Evolutionary conservation across 441 rosid species (phyloP).

Genomic region (Raphanus hybrid): DNA sequence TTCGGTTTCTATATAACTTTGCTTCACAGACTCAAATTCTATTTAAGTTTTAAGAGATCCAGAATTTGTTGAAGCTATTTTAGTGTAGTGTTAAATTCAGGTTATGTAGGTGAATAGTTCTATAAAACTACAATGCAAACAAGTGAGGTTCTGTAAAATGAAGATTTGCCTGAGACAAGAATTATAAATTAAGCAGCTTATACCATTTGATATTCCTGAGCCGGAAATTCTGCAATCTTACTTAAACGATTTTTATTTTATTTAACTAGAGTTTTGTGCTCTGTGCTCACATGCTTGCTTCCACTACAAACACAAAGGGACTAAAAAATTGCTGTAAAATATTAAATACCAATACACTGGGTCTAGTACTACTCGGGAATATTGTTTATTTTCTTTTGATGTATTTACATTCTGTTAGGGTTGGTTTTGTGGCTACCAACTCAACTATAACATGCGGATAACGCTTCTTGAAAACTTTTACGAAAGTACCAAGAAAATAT

Average conservation of each 20-base stretch:
- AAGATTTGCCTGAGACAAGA: background rate
- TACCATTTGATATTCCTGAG: too few species aligned
- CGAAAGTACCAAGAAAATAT: background rate
- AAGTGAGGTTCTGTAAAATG: background rate
- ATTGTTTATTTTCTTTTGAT: too few species aligned
- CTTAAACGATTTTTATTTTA: too few species aligned
- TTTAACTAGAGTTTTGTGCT: background rate
- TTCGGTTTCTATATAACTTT: background rate
- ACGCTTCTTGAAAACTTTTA: background rate
- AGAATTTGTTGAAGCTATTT: background rate
- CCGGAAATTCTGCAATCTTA: too few species aligned
- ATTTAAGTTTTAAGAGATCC: background rate
- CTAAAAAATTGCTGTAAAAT: background rate
- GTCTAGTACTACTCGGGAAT: background rate
- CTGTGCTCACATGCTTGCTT: slow-evolving; percentile 26
- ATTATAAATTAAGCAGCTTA: background rate
- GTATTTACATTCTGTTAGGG: background rate
- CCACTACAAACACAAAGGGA: slow-evolving; percentile 9
- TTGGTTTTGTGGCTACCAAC: slow-evolving; percentile 11
- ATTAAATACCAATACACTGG: background rate
- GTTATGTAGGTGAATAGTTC: background rate
- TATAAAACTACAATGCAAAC: background rate
- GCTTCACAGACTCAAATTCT: background rate
- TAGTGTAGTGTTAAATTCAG: background rate
- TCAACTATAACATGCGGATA: background rate